Evolutionary conservation across 495 filamentous ascomycete genomes (phyloP), one percentile per base, ranked within the genome.

Genomic region (Choiromyces venosus): DNA sequence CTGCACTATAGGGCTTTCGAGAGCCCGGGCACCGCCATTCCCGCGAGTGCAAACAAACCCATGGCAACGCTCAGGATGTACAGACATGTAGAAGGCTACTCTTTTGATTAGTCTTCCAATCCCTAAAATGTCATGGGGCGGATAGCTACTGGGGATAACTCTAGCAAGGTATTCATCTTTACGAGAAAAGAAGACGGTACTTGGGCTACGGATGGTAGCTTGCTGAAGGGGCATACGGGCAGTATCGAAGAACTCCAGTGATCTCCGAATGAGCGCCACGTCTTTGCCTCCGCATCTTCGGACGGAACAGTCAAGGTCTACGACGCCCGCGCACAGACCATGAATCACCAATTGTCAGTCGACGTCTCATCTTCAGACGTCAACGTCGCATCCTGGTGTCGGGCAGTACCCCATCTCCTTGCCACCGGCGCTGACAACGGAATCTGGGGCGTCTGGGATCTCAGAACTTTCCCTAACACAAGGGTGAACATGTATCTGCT

Each of bases 241-340:
- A 93, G 91, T 56, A 88, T 98, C 29, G 95, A 97, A 83, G 94
- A 99, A 79, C 84, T 99, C 44, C 94, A 97, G 81, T 98, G 95
- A 94, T 94, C 91, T 36, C 95, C 95, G 0, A 91, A 89, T 67
- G 94, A 98, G 84, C 87, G 87, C 66, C 92, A 92, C 74, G 94
- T 98, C 18, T 97, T 98, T 79, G 92, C 93, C 0, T 96, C 93
- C 4, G 93, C 92, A 10, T 93, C 93, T 52, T 93, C 89, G 79
- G 95, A 99, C 82, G 94, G 94, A 65, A 96, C 92, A 5, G 91
- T 99, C 75, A 93, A 94, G 80, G 89, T 98, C 38, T 99, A 93
- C 92, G 94, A 99, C 81, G 88, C 94, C 65, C 90, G 94, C 46
- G 92, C 91, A 74, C 96, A 96, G 85, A 91, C 89, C 72, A 89